phyloP scores from a whole-genome alignment of 352 stramenopile genomes.

The Phytophthora idaei region DNA sequence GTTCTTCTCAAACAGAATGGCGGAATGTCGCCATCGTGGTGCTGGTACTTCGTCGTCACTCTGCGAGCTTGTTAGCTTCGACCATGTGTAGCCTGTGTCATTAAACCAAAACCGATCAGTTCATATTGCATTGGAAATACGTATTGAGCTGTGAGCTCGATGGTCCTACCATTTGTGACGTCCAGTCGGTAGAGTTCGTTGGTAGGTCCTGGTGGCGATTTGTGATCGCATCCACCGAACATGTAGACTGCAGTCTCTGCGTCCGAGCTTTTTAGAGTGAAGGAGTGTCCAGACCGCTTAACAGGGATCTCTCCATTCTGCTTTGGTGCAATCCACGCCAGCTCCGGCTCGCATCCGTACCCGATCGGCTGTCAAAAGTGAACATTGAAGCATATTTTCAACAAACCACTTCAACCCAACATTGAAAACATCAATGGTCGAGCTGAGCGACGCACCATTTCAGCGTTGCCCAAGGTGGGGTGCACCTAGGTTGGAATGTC shows the following conservation, averaged over 20 bases:
- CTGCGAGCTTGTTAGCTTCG: conserved; percentile 46
- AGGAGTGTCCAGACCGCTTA: conserved; percentile 95
- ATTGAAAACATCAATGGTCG: not conserved
- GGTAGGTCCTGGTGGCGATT: conserved; percentile 91
- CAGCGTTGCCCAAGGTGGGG: conserved; percentile 11
- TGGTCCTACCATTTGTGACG: conserved; percentile 69
- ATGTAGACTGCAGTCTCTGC: conserved; percentile 77
- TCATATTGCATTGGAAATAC: not conserved
- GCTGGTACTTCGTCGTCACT: conserved; percentile 67
- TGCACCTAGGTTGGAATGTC: conserved; percentile 2
- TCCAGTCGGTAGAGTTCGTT: conserved; percentile 96
- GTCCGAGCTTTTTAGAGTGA: conserved; percentile 88
- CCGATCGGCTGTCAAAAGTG: conserved; percentile 65
- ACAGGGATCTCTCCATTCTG: conserved; percentile 93
- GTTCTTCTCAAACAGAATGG: conserved; percentile 80
- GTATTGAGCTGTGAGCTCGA: too few relatives aligned
- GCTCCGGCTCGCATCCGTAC: conserved; percentile 86
- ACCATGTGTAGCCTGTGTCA: conserved; percentile 67
- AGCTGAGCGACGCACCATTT: conserved; percentile 30
- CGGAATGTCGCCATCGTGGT: conserved; percentile 86
- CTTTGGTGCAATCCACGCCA: conserved; percentile 89
- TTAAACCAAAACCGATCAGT: conserved; percentile 1
- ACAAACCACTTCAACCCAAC: conserved; percentile 4
- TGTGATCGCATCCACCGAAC: conserved; percentile 92
- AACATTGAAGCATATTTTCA: conserved; percentile 15